phyloP scores from a whole-genome alignment of 805 yeast genomes.

The Sugiyamaella marilandica region DNA sequence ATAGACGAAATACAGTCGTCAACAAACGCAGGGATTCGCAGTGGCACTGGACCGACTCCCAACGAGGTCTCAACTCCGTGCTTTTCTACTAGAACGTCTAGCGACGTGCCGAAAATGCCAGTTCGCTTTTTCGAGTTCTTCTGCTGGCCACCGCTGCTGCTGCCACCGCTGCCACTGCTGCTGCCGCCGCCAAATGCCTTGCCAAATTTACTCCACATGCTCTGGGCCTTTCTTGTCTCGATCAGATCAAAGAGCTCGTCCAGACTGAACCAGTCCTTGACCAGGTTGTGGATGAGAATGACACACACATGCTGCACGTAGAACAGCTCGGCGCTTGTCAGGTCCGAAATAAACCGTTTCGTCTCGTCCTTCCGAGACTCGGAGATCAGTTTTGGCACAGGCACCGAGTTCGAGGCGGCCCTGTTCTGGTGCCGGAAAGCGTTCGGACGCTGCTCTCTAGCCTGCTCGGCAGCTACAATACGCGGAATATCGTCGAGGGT shows the following conservation, averaged over 20 bases:
- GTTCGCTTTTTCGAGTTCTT: conserved; percentile 22
- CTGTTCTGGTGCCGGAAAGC: conserved; percentile 77
- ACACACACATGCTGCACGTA: conserved; percentile 53
- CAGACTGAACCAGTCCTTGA: conserved; percentile 31
- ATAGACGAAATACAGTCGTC: conserved; percentile 83
- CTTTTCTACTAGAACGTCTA: conserved; percentile 59
- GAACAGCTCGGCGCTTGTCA: conserved; percentile 53
- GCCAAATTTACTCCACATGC: conserved; percentile 44
- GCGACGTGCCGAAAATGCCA: conserved; percentile 73
- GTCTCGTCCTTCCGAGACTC: conserved; percentile 1
- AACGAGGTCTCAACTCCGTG: conserved; percentile 80
- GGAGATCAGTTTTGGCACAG: conserved; percentile 9
- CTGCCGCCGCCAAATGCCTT: conserved; percentile 32
- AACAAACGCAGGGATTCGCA: conserved; percentile 76
- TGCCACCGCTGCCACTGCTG: conserved; percentile 16
- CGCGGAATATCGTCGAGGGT: conserved; percentile 96
- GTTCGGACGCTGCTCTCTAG: conserved; percentile 86
- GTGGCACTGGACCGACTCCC: conserved; percentile 75
- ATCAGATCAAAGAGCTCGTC: conserved; percentile 39
- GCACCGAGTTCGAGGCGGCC: conserved; percentile 19
- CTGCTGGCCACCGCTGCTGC: conserved; percentile 13
- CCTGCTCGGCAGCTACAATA: conserved; percentile 95
- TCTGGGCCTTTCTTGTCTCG: conserved; percentile 36
- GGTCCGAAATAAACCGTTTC: conserved; percentile 29
- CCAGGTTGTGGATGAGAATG: conserved; percentile 41